phyloP scores from a whole-genome alignment of 305 asterid species.

The Rubia peregrina region DNA sequence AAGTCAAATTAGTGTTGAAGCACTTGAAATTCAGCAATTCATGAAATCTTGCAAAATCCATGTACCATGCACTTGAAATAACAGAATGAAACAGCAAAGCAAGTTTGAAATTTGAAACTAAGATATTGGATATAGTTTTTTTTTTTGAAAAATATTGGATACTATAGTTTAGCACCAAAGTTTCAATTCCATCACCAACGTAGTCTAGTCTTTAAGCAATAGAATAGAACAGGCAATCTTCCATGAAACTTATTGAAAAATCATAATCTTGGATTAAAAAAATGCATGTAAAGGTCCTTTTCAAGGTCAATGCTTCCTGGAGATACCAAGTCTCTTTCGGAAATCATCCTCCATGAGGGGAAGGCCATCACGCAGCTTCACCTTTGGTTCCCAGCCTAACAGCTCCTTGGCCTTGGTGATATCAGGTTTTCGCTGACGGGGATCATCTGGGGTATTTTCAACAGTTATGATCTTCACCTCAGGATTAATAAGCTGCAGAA shows the following conservation, averaged over 20 bases:
- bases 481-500: conserved; percentile 69
- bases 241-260: not conserved
- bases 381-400: conserved; percentile 92
- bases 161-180: not conserved
- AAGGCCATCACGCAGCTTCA: conserved; percentile 83
- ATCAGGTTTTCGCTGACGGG: conserved; percentile 94
- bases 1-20: conserved; percentile 29
- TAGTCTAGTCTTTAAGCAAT: not conserved
- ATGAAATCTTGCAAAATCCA: not conserved
- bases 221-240: not conserved
- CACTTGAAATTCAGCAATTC: conserved; percentile 26
- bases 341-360: conserved; percentile 98
- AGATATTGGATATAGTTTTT: not conserved
- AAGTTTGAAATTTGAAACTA: not conserved
- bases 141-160: too few species aligned
- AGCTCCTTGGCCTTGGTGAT: conserved; percentile 76
- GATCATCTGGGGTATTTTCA: conserved; percentile 98
- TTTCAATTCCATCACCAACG: not conserved
- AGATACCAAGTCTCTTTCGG: conserved; percentile 65
- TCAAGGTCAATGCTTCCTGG: conserved; percentile 34
- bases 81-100: not conserved
- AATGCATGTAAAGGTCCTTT: not conserved
- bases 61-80: not conserved
- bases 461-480: conserved; percentile 59
- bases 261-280: not conserved